Percentiles rank a stretch among this genome's conserved stretches.
Evolutionary conservation across 225 moss, liverwort and hornwort species (phyloP).

Genomic region (Neckera pumila): DNA sequence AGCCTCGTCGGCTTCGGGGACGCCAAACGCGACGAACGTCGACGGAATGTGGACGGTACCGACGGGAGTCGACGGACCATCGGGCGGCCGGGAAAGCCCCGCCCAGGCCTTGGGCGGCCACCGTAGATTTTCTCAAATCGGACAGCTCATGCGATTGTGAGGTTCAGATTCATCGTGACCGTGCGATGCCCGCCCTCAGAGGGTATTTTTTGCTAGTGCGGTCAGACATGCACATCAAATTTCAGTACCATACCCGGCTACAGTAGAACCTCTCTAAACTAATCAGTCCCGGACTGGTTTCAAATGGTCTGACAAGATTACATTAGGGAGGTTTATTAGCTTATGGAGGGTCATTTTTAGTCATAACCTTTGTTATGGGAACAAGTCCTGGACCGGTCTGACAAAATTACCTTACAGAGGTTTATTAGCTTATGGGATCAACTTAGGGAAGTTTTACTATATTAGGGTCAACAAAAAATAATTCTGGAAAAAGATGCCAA

Average conservation of each 20-base stretch:
- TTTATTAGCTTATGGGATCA: no score
- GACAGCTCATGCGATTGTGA: slow-evolving; percentile 5
- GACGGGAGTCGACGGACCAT: background rate
- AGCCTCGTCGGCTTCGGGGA: background rate
- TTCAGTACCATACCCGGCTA: no score
- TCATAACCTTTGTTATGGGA: no score
- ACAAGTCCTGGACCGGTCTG: no score
- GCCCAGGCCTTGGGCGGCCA: background rate
- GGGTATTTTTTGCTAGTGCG: background rate
- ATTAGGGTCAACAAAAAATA: background rate
- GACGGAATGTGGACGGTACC: background rate
- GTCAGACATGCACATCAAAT: background rate
- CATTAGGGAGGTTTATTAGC: no score
- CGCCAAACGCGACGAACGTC: background rate
- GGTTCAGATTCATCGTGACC: background rate
- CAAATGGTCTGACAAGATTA: no score
- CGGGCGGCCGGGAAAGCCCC: background rate
- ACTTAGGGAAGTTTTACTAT: no score
- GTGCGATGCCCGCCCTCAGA: background rate
- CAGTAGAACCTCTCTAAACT: no score
- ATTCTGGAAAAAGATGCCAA: no score
- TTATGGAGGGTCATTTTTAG: no score
- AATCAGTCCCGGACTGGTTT: no score
- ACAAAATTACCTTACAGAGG: no score
- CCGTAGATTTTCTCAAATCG: slow-evolving; percentile 25